phyloP scores from a whole-genome alignment of 257 asterid species.

The Ocimum tenuiflorum region DNA sequence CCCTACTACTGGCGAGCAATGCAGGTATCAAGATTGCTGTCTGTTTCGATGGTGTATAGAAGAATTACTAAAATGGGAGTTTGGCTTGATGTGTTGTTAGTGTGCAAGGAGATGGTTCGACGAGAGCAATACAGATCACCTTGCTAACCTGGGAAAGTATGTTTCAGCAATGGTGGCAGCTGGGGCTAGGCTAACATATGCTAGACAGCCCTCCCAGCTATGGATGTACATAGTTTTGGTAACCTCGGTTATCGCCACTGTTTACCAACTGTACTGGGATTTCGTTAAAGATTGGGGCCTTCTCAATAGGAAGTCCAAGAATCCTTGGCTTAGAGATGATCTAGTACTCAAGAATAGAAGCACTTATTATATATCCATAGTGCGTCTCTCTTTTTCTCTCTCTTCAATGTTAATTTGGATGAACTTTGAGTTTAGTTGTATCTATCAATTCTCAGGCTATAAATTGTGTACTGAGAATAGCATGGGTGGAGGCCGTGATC shows the following conservation, averaged over 20 bases:
- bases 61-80: not conserved
- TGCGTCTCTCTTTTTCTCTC: slow-evolving; percentile 28
- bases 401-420: not conserved
- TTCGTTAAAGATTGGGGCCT: slow-evolving; percentile 94
- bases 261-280: slow-evolving; percentile 93
- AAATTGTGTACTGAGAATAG: slow-evolving; percentile 71
- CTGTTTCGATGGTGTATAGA: not conserved
- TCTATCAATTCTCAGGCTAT: slow-evolving; percentile 38
- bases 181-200: slow-evolving; percentile 75
- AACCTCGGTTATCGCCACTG: slow-evolving; percentile 69
- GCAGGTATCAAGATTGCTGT: slow-evolving; percentile 47
- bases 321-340: slow-evolving; percentile 79
- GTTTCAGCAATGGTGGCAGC: slow-evolving; percentile 99
- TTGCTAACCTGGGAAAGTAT: slow-evolving; percentile 85
- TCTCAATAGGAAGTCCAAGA: slow-evolving; percentile 52
- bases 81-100: slow-evolving; percentile 23
- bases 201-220: slow-evolving; percentile 42
- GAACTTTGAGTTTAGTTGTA: not conserved
- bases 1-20: slow-evolving; percentile 98
- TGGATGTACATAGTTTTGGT: slow-evolving; percentile 62
- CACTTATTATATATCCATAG: slow-evolving; percentile 77
- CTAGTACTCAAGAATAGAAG: slow-evolving; percentile 60
- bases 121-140: slow-evolving; percentile 61
- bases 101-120: slow-evolving; percentile 92
- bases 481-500: slow-evolving; percentile 83